Conservation (phyloP, 2,329 filamentous ascomycete genomes). For the Tolypocladium ovalisporum region DNA sequence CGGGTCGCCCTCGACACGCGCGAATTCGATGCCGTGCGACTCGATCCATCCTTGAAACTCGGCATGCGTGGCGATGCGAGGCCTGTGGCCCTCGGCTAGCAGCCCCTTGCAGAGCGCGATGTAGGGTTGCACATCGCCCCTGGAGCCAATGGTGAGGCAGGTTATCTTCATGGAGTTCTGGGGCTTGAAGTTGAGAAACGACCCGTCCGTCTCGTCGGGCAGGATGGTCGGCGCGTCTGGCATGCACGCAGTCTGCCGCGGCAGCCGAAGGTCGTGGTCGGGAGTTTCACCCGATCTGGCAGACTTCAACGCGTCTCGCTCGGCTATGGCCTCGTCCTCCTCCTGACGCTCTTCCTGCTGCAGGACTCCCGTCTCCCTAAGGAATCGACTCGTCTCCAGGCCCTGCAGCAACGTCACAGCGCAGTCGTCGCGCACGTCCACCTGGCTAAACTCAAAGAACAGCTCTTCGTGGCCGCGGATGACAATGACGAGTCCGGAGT, state of each 20-base stretch:
- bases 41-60: constrained; percentile 88
- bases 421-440: constrained; percentile 79
- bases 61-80: constrained; percentile 80
- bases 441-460: constrained; percentile 83
- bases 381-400: constrained; percentile 60
- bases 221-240: constrained; percentile 62
- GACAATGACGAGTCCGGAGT: constrained; percentile 82
- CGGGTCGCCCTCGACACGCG: constrained; percentile 79
- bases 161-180: constrained; percentile 69
- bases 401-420: constrained; percentile 68
- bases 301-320: constrained; percentile 70
- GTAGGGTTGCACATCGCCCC: constrained; percentile 94
- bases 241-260: constrained; percentile 31
- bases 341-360: constrained; percentile 58
- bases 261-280: constrained; percentile 39
- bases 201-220: constrained; percentile 82
- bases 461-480: constrained; percentile 91
- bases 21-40: constrained; percentile 89
- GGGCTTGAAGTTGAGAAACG: constrained; percentile 86
- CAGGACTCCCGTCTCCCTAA: constrained; percentile 59
- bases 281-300: constrained; percentile 49
- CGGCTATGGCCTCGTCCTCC: constrained; percentile 65
- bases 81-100: constrained; percentile 73
- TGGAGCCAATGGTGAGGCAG: constrained; percentile 89
- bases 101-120: constrained; percentile 92